A percentile compares a stretch with the other conserved stretches of the same genome.
phyloP scores from a whole-genome alignment of 2,329 filamentous ascomycete genomes.

The Sordariomycetes sp. region DNA sequence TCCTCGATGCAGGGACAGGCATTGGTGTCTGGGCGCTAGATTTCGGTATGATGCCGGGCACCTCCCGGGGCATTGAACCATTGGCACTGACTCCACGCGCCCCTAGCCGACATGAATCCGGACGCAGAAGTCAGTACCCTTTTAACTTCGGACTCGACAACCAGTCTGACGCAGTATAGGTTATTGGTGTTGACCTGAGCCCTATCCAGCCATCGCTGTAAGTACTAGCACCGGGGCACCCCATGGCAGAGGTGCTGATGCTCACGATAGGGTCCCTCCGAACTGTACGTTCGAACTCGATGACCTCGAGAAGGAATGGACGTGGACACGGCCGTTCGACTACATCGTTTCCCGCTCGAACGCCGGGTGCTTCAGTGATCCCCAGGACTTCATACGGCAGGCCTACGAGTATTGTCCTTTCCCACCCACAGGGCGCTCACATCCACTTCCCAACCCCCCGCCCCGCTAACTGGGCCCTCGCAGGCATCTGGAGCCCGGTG shows the following conservation, averaged over 20 bases:
- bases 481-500: constrained; percentile 39
- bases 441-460: constrained; percentile 29
- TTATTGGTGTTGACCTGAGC: constrained; percentile 24
- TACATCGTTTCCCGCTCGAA: constrained; percentile 42
- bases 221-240: constrained; percentile 1
- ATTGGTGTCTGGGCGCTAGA: constrained; percentile 19
- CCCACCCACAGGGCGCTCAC: constrained; percentile 24
- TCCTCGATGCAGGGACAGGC: constrained; percentile 17
- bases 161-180: neutral
- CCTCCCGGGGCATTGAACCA: neutral
- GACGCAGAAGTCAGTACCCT: constrained; percentile 13
- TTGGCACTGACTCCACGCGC: neutral
- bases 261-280: constrained; percentile 25
- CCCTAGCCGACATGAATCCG: constrained; percentile 12
- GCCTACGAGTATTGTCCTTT: neutral
- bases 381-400: neutral
- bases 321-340: constrained; percentile 36
- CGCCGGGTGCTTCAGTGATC: constrained; percentile 15
- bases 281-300: constrained; percentile 52
- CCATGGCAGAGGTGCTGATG: neutral
- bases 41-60: constrained; percentile 7
- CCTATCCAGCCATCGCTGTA: constrained; percentile 25
- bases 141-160: neutral
- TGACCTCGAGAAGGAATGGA: constrained; percentile 38
- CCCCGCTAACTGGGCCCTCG: no score